Evolutionary conservation across 2,329 filamentous ascomycete species (phyloP).

Genomic region (Myriosclerotinia curreyana): DNA sequence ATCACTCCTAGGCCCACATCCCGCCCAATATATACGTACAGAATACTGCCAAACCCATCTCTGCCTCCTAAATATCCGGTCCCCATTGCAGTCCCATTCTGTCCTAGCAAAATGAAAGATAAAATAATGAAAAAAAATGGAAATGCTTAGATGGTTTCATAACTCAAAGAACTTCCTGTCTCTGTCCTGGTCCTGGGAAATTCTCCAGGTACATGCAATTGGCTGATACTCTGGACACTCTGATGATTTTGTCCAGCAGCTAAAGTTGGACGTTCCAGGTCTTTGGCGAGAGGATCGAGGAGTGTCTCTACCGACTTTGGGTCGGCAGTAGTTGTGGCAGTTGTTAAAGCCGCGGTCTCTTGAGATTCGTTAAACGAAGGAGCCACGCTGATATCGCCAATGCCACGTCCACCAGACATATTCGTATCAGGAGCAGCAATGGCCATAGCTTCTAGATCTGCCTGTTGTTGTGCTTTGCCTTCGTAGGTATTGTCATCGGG

Average conservation of each 20-base stretch:
- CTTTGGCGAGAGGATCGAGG: slow-evolving; percentile 27
- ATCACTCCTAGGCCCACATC: neutral
- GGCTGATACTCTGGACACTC: slow-evolving; percentile 34
- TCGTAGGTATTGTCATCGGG: slow-evolving; percentile 27
- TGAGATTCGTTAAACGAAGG: neutral
- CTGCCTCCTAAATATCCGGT: neutral
- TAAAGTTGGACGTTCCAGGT: slow-evolving; percentile 28
- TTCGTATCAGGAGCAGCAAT: slow-evolving; percentile 24
- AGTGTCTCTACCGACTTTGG: slow-evolving; percentile 21
- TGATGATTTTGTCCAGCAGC: slow-evolving; percentile 33
- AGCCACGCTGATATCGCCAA: slow-evolving; percentile 23
- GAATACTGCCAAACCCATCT: neutral
- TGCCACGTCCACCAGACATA: slow-evolving; percentile 32
- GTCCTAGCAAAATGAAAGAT: neutral
- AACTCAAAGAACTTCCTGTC: slow-evolving; percentile 2
- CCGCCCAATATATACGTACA: neutral
- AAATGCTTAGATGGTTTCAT: neutral
- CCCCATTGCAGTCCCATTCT: neutral
- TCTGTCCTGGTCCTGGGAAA: slow-evolving; percentile 28
- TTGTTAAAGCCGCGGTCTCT: slow-evolving; percentile 13
- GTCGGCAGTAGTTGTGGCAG: neutral
- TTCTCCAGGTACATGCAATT: slow-evolving; percentile 39
- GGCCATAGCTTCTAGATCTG: slow-evolving; percentile 25
- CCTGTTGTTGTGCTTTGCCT: slow-evolving; percentile 25
- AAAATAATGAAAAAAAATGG: neutral